phyloP scores from a whole-genome alignment of 2,329 filamentous ascomycete species.

The Cryphonectria naterciae region DNA sequence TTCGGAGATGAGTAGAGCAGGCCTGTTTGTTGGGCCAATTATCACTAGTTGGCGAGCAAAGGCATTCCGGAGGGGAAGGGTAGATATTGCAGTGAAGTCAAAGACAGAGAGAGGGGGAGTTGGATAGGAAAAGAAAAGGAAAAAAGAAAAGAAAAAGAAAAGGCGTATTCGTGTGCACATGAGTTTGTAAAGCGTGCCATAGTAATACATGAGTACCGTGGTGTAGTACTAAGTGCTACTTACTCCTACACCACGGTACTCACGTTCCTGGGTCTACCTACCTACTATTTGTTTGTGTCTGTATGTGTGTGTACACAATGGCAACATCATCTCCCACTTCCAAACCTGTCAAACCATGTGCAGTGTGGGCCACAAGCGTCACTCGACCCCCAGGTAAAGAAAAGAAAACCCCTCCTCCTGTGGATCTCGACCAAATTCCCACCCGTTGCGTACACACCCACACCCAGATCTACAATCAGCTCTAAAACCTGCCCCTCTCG shows the following conservation, averaged over 20 bases:
- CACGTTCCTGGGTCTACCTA: neutral
- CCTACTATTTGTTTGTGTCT: neutral
- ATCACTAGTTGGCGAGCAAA: neutral
- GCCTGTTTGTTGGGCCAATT: neutral
- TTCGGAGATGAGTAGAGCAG: neutral
- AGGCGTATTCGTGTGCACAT: neutral
- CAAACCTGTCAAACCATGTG: neutral
- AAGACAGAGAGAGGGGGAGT: too few relatives aligned
- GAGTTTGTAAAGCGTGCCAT: neutral
- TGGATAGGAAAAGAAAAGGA: neutral
- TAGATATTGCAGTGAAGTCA: neutral
- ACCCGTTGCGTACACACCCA: neutral
- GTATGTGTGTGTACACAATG: neutral
- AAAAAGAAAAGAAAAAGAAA: neutral
- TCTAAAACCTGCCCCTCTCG: neutral
- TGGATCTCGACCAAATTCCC: neutral
- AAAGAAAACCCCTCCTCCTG: neutral
- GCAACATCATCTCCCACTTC: neutral
- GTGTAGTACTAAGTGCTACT: too few relatives aligned
- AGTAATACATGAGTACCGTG: neutral
- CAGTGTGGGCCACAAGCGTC: neutral
- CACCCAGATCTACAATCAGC: neutral
- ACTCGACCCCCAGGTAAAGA: neutral
- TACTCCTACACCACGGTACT: too few relatives aligned
- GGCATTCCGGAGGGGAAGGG: neutral